phyloP scores from a whole-genome alignment of 306 rosid genomes.

The Mucuna pruriens region DNA sequence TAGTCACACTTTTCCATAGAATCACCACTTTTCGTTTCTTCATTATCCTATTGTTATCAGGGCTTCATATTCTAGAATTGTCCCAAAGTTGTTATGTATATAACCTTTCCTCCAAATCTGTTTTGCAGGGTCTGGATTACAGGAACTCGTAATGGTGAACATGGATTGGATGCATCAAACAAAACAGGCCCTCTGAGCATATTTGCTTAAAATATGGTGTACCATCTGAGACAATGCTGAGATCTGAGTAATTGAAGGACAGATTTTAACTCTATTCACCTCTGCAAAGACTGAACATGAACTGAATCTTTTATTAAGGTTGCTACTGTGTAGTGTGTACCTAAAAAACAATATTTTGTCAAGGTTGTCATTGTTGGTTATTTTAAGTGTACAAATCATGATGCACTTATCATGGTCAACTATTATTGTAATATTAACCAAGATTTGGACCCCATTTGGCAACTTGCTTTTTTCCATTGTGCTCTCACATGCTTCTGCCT shows the following conservation, averaged over 20 bases:
- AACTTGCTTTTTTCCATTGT: not conserved
- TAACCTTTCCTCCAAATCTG: not conserved
- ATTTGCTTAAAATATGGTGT: conserved; percentile 62
- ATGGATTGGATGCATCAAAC: conserved; percentile 78
- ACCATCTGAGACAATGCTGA: conserved; percentile 1
- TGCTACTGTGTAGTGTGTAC: not conserved
- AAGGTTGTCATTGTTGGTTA: conserved; percentile 36
- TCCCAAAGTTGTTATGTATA: not conserved
- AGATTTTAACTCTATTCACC: conserved; percentile 2
- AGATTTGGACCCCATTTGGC: conserved; percentile 34
- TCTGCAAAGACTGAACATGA: conserved; percentile 34
- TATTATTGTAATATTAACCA: conserved; percentile 35
- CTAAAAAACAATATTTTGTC: conserved; percentile 8
- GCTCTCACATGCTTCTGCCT: not conserved
- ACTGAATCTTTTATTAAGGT: conserved; percentile 21
- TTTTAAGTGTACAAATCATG: conserved; percentile 40
- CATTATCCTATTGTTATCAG: not conserved
- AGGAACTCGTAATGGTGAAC: conserved; percentile 66
- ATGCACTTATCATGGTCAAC: conserved; percentile 29
- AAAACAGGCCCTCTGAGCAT: conserved; percentile 92
- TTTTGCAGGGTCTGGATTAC: conserved; percentile 74
- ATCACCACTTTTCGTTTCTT: conserved; percentile 13
- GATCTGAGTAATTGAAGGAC: conserved; percentile 40
- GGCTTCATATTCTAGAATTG: not conserved
- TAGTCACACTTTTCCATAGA: not conserved